Evolutionary conservation across 2,329 filamentous ascomycete genomes (phyloP), one percentile per base, ranked within the genome.

Genomic region (Grosmannia huntii): DNA sequence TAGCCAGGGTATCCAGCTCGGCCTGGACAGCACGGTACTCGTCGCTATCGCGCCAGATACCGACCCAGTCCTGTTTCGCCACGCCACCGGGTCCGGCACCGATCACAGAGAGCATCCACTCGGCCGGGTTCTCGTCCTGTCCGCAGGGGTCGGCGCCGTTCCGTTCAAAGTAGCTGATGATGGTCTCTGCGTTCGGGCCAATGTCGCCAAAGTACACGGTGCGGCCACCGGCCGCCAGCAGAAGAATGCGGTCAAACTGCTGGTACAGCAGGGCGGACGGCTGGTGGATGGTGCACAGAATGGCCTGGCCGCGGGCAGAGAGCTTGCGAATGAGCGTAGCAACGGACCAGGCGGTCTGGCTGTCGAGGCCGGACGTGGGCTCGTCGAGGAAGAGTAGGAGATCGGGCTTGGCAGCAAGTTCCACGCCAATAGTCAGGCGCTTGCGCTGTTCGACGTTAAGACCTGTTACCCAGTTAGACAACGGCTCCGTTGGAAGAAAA

Each of bases 361-460:
- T 79, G 66, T 87, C 84, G 3, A 87, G 76, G 53, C 84, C 84
- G 27, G 76, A 68, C 56, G 83, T 78, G 9, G 81, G 82, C 64
- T 84, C 81, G 55, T 85, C 82, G 10, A 85, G 72, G 70, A 84
- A 84, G 2, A 84, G 74, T 0, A 83, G 70, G 1, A 84, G 72
- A 57, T 75, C 75, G 6, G 92, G 92, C 74, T 94, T 96, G 7
- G 92, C 92, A 49, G 90, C 91, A 27, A 97, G 80, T 69, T 97
- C 92, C n/a, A 97, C 91, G 71, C 90, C 92, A 62, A 97, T 63
- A 0, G 91, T 96, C 7, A 96, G 79, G 66, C 90, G 87, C 71
- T 85, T 85, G 55, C 82, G 76, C 69, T 86, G 83, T 66, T 86
- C 83, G 16, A 84, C 81, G 67, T 89, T 89, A 44, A 89, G 79